Evolutionary conservation across 1,284 basidiomycete species (phyloP).

Genomic region (Trichosporon coremiiforme): DNA sequence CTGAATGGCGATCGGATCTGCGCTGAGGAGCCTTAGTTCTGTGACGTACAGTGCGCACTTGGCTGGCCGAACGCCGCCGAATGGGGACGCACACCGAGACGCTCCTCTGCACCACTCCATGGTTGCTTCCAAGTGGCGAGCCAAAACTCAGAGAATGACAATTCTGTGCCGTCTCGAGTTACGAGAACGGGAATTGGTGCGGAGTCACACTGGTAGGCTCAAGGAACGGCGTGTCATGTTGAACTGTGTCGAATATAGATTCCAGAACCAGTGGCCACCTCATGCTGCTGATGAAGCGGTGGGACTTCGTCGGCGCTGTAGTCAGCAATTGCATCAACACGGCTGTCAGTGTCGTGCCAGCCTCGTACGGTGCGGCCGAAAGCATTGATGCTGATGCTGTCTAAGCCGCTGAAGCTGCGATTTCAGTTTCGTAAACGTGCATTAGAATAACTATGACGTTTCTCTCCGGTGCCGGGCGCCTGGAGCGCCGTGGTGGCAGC

Average conservation of each 20-base stretch:
- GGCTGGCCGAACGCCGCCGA: not conserved
- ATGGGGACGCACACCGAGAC: not conserved
- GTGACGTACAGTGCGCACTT: not conserved
- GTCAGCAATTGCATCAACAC: too few species aligned
- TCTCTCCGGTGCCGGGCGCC: not conserved
- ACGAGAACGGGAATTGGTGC: not conserved
- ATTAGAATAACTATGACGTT: not conserved
- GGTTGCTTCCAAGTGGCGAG: not conserved
- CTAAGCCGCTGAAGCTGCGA: not conserved
- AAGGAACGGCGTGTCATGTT: not conserved
- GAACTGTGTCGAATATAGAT: not conserved
- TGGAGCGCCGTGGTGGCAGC: not conserved
- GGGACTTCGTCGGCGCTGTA: not conserved
- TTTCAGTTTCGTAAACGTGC: constrained; percentile 7
- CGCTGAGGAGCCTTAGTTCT: not conserved
- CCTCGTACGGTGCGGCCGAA: too few species aligned
- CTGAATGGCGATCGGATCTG: constrained; percentile 7
- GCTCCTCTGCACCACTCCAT: not conserved
- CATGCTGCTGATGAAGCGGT: not conserved
- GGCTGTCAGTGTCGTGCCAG: too few species aligned
- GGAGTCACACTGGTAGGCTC: constrained; percentile 1
- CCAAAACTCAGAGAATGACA: not conserved
- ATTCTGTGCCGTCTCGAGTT: constrained; percentile 8
- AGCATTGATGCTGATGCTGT: too few species aligned
- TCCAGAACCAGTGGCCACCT: not conserved